Conservation (phyloP, 108 stramenopile species). For the Skeletonema potamos region DNA sequence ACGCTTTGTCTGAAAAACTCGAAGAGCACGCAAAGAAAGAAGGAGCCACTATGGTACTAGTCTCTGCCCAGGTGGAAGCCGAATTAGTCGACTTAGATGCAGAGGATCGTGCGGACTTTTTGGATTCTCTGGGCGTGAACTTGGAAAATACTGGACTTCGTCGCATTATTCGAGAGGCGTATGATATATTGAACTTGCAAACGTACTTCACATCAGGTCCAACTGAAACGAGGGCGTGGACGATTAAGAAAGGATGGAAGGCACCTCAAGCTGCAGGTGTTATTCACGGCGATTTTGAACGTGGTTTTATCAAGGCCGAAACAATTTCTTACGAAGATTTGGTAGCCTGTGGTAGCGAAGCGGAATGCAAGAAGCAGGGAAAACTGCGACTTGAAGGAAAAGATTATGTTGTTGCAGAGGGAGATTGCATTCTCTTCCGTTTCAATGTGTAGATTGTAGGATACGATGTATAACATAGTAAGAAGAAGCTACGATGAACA, state of each 20-base stretch:
- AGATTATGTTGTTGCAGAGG: conserved; percentile 97
- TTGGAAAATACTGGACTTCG: conserved; percentile 90
- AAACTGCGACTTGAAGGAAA: conserved; percentile 95
- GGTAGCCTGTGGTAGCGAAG: conserved; percentile 88
- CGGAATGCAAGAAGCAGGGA: conserved; percentile 89
- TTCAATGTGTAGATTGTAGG: conserved; percentile 86
- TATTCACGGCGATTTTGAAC: conserved; percentile 98
- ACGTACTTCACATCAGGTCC: conserved; percentile 98
- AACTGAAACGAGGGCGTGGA: conserved; percentile 97
- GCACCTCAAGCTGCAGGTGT: conserved; percentile 97
- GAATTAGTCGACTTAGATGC: conserved; percentile 88
- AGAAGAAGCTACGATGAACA: too few relatives aligned
- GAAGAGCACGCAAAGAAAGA: conserved; percentile 75
- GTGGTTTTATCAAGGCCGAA: conserved; percentile 99
- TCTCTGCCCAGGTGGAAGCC: conserved; percentile 96
- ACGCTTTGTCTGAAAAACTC: conserved; percentile 84
- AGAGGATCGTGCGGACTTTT: conserved; percentile 85
- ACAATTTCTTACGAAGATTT: conserved; percentile 93
- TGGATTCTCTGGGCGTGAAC: conserved; percentile 85
- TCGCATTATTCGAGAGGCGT: conserved; percentile 85
- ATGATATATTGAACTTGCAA: conserved; percentile 87
- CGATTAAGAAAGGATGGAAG: conserved; percentile 90
- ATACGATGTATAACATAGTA: background rate
- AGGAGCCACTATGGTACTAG: conserved; percentile 89
- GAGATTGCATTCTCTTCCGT: conserved; percentile 97